phyloP scores from a whole-genome alignment of 2,329 filamentous ascomycete genomes.

The Epichloe uncinata region DNA sequence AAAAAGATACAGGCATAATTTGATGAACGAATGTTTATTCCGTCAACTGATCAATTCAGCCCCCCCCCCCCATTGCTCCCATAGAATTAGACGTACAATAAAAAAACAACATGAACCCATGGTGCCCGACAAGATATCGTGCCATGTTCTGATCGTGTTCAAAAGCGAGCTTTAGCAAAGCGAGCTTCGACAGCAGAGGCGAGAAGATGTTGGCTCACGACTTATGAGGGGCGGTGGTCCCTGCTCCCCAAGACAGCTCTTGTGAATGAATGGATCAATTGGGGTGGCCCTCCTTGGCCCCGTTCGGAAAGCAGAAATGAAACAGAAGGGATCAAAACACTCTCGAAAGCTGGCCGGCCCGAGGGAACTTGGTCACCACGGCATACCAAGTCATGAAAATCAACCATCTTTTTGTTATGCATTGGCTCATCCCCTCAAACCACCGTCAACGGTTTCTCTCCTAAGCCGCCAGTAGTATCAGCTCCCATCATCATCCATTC shows the following conservation, averaged over 20 bases:
- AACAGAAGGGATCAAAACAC: too few relatives aligned
- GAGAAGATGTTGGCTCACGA: too few relatives aligned
- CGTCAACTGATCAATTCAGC: slow-evolving; percentile 5
- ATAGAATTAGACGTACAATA: slow-evolving; percentile 15
- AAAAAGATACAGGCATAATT: background rate
- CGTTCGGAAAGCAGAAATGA: too few relatives aligned
- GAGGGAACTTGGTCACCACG: background rate
- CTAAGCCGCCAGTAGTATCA: background rate
- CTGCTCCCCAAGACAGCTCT: too few relatives aligned
- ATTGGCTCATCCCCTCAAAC: slow-evolving; percentile 3
- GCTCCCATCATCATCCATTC: background rate
- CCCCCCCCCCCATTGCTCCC: slow-evolving; percentile 8
- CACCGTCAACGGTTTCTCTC: background rate
- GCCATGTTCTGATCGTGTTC: background rate
- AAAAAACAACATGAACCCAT: slow-evolving; percentile 6
- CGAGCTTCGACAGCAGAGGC: background rate
- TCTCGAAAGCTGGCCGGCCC: background rate
- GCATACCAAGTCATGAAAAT: slow-evolving; percentile 7
- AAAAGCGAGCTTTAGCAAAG: background rate
- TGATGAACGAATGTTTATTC: slow-evolving; percentile 8
- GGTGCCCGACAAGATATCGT: slow-evolving; percentile 1
- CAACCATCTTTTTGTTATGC: background rate
- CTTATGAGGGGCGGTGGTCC: background rate
- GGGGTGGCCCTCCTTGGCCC: too few relatives aligned
- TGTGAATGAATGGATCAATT: too few relatives aligned